These are phyloP conservation scores for Claviceps arundinis DNA, from an alignment of 2,329 filamentous ascomycete species.

Conservation along the genomic window DNA sequence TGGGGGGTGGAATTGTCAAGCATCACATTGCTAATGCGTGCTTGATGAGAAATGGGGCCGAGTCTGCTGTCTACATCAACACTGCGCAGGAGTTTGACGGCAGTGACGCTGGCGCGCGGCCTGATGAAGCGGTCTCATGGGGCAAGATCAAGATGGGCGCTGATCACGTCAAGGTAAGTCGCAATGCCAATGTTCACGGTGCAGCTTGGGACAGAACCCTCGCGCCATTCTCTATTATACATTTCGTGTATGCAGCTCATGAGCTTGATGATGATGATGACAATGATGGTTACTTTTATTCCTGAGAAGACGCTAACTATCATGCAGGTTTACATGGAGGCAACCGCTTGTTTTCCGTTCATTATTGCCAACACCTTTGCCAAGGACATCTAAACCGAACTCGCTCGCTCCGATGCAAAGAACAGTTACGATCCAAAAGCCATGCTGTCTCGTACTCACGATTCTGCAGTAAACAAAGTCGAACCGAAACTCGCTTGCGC, in stretches of 20 bases:
- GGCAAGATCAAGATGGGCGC: slow-evolving; percentile 90
- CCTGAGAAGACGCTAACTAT: not conserved
- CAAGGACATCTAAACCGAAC: slow-evolving; percentile 27
- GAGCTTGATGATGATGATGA: not conserved
- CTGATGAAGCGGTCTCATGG: slow-evolving; percentile 96
- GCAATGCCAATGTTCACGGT: not conserved
- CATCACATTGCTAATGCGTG: slow-evolving; percentile 98
- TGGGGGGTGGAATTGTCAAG: slow-evolving; percentile 91
- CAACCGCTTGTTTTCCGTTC: slow-evolving; percentile 51
- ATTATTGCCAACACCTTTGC: slow-evolving; percentile 57
- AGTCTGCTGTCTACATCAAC: slow-evolving; percentile 95
- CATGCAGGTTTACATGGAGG: slow-evolving; percentile 47
- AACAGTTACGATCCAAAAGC: not conserved
- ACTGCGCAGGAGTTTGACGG: slow-evolving; percentile 96
- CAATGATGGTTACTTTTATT: not conserved
- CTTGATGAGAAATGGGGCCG: slow-evolving; percentile 92
- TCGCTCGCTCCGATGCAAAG: not conserved
- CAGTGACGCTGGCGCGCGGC: slow-evolving; percentile 85
- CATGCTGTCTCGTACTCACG: not conserved
- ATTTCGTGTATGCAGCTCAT: no score
- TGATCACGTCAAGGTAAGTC: slow-evolving; percentile 70
- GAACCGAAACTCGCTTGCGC: no score
- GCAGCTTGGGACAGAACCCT: no score
- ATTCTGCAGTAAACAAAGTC: not conserved
- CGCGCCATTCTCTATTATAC: no score